Conservation (phyloP, 1,284 basidiomycete genomes). For the Papiliotrema terrestris region DNA sequence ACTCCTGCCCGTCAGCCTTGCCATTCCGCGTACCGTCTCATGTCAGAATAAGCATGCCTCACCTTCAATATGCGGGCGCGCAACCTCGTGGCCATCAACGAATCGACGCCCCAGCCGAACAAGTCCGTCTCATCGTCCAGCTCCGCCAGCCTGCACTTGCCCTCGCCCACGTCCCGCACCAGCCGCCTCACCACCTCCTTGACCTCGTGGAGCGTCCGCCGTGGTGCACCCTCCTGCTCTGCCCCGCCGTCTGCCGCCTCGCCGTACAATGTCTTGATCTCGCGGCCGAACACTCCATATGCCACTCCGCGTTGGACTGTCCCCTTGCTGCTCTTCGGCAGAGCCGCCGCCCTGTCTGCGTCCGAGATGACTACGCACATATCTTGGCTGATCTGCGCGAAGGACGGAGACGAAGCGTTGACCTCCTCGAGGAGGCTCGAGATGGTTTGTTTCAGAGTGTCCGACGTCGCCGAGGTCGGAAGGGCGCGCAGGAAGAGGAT, state of each 20-base stretch:
- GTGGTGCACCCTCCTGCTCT: background rate
- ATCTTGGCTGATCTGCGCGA: constrained; percentile 35
- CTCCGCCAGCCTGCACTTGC: constrained; percentile 1
- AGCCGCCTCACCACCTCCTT: constrained; percentile 9
- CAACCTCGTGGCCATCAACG: constrained; percentile 47
- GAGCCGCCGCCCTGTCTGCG: background rate
- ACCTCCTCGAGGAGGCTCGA: constrained; percentile 16
- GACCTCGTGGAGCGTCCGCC: constrained; percentile 4
- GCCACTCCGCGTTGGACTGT: constrained; percentile 40
- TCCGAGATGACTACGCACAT: constrained; percentile 28
- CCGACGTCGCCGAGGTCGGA: background rate
- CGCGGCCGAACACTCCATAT: constrained; percentile 28
- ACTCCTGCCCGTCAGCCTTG: constrained; percentile 5
- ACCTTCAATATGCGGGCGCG: constrained; percentile 34
- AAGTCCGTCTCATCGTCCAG: constrained; percentile 37
- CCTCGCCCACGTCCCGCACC: constrained; percentile 8
- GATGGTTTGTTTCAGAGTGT: background rate
- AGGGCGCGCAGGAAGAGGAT: constrained; percentile 31
- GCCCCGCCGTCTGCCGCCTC: background rate
- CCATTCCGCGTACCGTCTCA: background rate
- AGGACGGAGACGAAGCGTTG: constrained; percentile 35
- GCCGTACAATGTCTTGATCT: constrained; percentile 31
- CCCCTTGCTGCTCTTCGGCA: constrained; percentile 46
- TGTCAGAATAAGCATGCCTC: constrained; percentile 1
- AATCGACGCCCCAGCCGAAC: constrained; percentile 48